Evolutionary conservation across 2,329 filamentous ascomycete species (phyloP).

Genomic region (Lecanosticta acicola): DNA sequence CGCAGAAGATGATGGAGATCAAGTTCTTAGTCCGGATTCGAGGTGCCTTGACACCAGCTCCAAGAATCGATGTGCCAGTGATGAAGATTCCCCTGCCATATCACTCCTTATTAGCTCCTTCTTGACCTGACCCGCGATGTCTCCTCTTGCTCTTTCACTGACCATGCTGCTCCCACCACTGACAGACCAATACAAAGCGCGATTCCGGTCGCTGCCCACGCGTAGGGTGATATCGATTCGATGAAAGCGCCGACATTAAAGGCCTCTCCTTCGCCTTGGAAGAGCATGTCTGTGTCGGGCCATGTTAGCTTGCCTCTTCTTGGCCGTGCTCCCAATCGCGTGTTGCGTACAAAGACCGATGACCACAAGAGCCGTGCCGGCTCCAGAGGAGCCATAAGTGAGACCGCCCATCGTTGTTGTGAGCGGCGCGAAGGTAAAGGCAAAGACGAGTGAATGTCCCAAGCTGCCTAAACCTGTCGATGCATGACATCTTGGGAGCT

Average conservation of each 20-base stretch:
- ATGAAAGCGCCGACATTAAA: slow-evolving; percentile 98
- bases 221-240: slow-evolving; percentile 87
- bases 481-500: slow-evolving; percentile 18
- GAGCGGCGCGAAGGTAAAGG: slow-evolving; percentile 2
- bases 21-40: slow-evolving; percentile 99
- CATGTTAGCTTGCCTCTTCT: slow-evolving; percentile 23
- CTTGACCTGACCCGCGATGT: background rate
- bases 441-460: slow-evolving; percentile 7
- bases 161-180: slow-evolving; percentile 97
- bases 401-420: slow-evolving; percentile 29
- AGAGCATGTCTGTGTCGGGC: slow-evolving; percentile 76
- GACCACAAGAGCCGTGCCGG: slow-evolving; percentile 30
- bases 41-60: slow-evolving; percentile 91
- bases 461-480: slow-evolving; percentile 7
- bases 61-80: slow-evolving; percentile 93
- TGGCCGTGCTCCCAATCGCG: background rate
- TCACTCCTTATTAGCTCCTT: slow-evolving; percentile 16
- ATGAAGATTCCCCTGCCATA: slow-evolving; percentile 89
- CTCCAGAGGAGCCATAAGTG: slow-evolving; percentile 34
- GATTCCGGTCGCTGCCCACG: slow-evolving; percentile 87
- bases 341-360: slow-evolving; percentile 35
- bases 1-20: slow-evolving; percentile 99
- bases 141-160: slow-evolving; percentile 13
- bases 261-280: slow-evolving; percentile 88
- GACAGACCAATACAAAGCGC: slow-evolving; percentile 92